Evolutionary conservation across 495 filamentous ascomycete species (phyloP).

Genomic region (Hyaloscypha bicolor): DNA sequence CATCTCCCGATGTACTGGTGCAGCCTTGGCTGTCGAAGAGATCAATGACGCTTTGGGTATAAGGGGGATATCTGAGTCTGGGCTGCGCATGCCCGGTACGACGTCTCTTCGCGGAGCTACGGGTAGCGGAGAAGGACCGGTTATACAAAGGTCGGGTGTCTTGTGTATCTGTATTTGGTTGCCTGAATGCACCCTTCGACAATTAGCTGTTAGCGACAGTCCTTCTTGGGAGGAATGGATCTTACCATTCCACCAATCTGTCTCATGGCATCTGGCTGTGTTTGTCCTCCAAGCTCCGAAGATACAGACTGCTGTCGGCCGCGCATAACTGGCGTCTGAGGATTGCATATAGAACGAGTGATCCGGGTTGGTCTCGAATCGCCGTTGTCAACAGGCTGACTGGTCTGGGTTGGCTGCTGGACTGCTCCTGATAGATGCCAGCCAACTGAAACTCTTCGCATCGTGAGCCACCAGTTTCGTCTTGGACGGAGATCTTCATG

Average conservation of each 20-base stretch:
- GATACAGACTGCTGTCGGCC: not conserved
- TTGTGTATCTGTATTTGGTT: slow-evolving; percentile 15
- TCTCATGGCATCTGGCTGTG: slow-evolving; percentile 5
- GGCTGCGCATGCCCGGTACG: not conserved
- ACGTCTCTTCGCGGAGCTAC: not conserved
- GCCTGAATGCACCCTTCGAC: slow-evolving; percentile 8
- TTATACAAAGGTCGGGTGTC: slow-evolving; percentile 19
- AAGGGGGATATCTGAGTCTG: not conserved
- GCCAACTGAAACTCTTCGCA: slow-evolving; percentile 1
- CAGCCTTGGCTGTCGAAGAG: slow-evolving; percentile 1
- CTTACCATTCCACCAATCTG: slow-evolving; percentile 13
- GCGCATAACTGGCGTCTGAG: not conserved
- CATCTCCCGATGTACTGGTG: not conserved
- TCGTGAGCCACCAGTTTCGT: not conserved
- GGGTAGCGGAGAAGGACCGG: not conserved
- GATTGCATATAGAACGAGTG: not conserved
- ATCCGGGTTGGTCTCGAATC: not conserved
- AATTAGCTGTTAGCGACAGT: not conserved
- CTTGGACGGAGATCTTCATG: not conserved
- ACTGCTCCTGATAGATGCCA: slow-evolving; percentile 1
- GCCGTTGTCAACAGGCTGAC: not conserved
- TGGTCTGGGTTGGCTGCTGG: not conserved
- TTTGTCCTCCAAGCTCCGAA: not conserved
- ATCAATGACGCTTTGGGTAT: slow-evolving; percentile 5
- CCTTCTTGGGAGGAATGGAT: not conserved